Evolutionary conservation across 768 basidiomycete genomes (phyloP).

Genomic region (Exidia glandulosa): DNA sequence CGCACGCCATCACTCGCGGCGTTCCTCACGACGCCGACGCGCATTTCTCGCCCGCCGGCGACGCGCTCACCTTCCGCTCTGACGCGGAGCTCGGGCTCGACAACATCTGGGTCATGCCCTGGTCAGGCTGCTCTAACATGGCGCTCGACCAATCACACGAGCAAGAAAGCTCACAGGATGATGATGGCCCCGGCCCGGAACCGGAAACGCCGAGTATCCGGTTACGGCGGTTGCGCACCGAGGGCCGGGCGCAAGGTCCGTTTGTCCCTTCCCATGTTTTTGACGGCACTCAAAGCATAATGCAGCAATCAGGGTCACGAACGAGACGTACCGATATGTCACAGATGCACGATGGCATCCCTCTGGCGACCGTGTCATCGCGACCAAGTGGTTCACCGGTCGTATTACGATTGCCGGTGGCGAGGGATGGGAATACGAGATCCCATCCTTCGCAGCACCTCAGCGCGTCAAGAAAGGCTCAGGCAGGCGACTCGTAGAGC

Average conservation of each 20-base stretch:
- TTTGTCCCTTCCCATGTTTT: constrained; percentile 5
- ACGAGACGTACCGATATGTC: constrained; percentile 65
- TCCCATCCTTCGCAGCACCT: constrained; percentile 24
- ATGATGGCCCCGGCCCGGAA: neutral
- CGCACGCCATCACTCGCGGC: constrained; percentile 50
- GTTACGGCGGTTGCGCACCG: constrained; percentile 37
- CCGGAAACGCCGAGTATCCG: constrained; percentile 38
- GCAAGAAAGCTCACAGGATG: neutral
- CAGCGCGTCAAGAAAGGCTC: constrained; percentile 25
- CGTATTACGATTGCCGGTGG: constrained; percentile 55
- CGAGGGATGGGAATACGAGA: constrained; percentile 59
- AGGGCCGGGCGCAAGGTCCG: constrained; percentile 43
- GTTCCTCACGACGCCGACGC: constrained; percentile 67
- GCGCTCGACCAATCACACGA: constrained; percentile 26
- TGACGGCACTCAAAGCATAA: neutral
- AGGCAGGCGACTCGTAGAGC: constrained; percentile 45
- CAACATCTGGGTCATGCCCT: constrained; percentile 62
- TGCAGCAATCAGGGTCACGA: constrained; percentile 42
- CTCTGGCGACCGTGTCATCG: constrained; percentile 49
- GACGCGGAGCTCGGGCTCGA: constrained; percentile 68
- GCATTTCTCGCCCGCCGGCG: constrained; percentile 58
- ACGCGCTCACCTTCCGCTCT: constrained; percentile 55
- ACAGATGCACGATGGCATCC: constrained; percentile 65
- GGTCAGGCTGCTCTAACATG: constrained; percentile 54
- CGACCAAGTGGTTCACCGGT: constrained; percentile 73